Base-by-base conservation (phyloP, 2,329 filamentous ascomycete species). In the Zymoseptoria ardabiliae region DNA sequence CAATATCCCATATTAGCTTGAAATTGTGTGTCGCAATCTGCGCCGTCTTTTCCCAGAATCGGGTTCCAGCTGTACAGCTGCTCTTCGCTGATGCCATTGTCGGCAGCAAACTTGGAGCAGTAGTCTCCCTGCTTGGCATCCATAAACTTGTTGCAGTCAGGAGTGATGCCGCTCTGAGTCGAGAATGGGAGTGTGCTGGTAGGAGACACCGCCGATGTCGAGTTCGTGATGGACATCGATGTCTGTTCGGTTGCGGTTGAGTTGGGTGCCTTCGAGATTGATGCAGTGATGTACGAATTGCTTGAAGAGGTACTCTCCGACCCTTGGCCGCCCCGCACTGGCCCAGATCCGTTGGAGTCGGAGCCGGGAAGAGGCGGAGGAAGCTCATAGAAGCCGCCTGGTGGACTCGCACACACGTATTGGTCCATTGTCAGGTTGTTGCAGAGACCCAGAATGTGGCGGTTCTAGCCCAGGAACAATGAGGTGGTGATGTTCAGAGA, bases 1-100 rank as follows among this genome's bases (percentile, higher is more conserved):
- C 61, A 64, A 58, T 63, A 65, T 55, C 61, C 63, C 17, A 56
- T 51, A 22, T 56, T 52, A 4, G 49, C 63, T 61, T 55, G 58
- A 54, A 65, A 65, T 23, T 52, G 11, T n/a, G 59, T 51, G 17
- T 30, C 25, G 50, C 63, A 65, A 11, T 64, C 60, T 52, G 56
- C 35, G 10, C 62, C 62, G 48, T 61, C 60, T 41, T 28, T 35
- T 7, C 61, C 61, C 2, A 65, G 57, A 21, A 58, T 56, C 9
- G 59, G 55, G 22, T 65, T 65, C 63, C 63, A 65, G 2, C 6
- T 17, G 50, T 20, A 20, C n/a, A 53, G 50, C 50, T 53, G 50
- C 17, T 17, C 19, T 5, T 17, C 13, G 8, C 17, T 53, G 50
- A 53, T 53, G 8, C 21, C 21, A 21, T 20, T 20, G 50, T 19